Base-by-base conservation (phyloP, 805 yeast genomes). In the Zygoascus bituminiphila region DNA sequence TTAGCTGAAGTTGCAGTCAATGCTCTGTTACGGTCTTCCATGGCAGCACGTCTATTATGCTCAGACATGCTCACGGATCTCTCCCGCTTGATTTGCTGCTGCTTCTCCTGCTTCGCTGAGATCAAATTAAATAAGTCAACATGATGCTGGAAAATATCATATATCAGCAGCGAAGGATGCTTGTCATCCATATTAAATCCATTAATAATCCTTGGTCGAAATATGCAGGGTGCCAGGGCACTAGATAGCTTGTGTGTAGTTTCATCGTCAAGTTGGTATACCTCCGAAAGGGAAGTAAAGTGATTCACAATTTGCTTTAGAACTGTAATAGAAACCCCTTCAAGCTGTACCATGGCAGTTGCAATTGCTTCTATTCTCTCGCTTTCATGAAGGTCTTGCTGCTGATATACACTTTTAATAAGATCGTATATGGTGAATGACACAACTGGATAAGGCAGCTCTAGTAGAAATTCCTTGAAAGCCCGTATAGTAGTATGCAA, bases 401-500 rank as follows among this genome's bases (percentile, higher is more conserved):
- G 17, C 20, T 36, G 39, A 57, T 83, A 84, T 24, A 83, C 66
- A 2, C 79, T 73, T 59, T 78, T 78, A 50, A 84, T 70, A 42
- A 80, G 66, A 52, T 83, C 89, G 57, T 78, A 81, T 45, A 79
- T 71, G 14, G 77, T 76, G 57, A 72, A 71, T 0, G 88, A 78
- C 5, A 85, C 75, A 36, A 85, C 61, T 0, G 89, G 79, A 53
- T 82, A 87, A 0, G 94, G 95, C 42, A 85, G 70, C 59, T 85
- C 93, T 60, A 84, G 69, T 17, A 85, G 66, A 60, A 79, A 84
- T 40, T 84, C 70, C 57, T 82, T 78, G 50, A 85, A 68, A 1
- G 78, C 76, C 48, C 82, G 77, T 1, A 86, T 77, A 8, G 84
- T 73, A 0, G 77, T 72, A 44, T 73, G 68, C 1, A 51, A 39